A percentile compares a stretch with the other conserved stretches of the same genome.
Evolutionary conservation across 2,329 filamentous ascomycete species (phyloP).

Genomic region (Didymella exigua): DNA sequence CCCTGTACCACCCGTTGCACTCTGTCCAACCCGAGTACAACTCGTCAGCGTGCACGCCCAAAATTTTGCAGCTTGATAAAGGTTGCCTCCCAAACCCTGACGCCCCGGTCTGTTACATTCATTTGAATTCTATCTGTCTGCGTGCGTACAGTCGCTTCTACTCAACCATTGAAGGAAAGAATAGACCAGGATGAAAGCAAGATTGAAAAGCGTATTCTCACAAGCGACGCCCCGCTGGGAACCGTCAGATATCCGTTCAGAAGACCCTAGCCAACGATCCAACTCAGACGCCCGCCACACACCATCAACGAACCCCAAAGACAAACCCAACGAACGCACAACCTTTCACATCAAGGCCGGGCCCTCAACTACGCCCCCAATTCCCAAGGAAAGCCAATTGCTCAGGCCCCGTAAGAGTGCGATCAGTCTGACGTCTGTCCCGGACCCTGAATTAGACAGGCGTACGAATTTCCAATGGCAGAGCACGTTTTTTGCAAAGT

Average conservation of each 20-base stretch:
- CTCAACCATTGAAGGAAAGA: too few species aligned
- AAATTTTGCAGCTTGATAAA: conserved; percentile 6
- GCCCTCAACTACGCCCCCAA: background rate
- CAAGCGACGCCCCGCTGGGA: conserved; percentile 14
- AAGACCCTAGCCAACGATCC: conserved; percentile 5
- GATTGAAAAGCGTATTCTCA: conserved; percentile 10
- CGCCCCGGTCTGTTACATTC: background rate
- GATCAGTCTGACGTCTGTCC: conserved; percentile 25
- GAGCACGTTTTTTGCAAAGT: conserved; percentile 37
- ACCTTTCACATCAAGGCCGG: conserved; percentile 11
- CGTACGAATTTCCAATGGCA: conserved; percentile 37
- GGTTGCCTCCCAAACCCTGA: background rate
- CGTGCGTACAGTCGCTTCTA: background rate
- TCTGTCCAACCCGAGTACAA: conserved; percentile 8
- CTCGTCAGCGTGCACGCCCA: conserved; percentile 9
- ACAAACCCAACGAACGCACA: conserved; percentile 3
- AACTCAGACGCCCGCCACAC: conserved; percentile 3
- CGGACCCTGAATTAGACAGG: conserved; percentile 32
- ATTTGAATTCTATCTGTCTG: background rate
- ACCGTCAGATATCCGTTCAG: conserved; percentile 13
- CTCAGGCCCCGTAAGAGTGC: conserved; percentile 31
- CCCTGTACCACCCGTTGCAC: conserved; percentile 9
- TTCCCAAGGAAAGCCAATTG: conserved; percentile 16
- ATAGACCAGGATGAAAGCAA: conserved; percentile 5
- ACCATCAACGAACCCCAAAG: background rate